Evolutionary conservation across 495 filamentous ascomycete species (phyloP).

Genomic region (Talaromyces wortmannii): DNA sequence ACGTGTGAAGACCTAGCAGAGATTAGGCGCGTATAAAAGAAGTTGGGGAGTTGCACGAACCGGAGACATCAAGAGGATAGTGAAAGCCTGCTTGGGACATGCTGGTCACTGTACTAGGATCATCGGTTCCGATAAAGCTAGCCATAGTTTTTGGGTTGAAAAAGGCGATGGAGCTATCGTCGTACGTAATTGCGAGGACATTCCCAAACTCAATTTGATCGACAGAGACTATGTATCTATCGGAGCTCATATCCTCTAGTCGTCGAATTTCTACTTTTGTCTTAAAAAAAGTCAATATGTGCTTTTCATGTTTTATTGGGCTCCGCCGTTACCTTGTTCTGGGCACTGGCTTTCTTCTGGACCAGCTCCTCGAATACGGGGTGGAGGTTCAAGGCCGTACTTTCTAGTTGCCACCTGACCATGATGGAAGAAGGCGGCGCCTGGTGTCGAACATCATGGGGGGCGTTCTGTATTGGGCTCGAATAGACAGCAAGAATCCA

Average conservation of each 20-base stretch:
- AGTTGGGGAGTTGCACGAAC: slow-evolving; percentile 17
- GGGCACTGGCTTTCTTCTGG: slow-evolving; percentile 51
- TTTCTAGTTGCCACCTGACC: slow-evolving; percentile 70
- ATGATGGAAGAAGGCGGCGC: slow-evolving; percentile 61
- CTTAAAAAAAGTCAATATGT: slow-evolving; percentile 12
- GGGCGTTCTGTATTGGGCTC: slow-evolving; percentile 38
- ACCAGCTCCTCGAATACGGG: slow-evolving; percentile 68
- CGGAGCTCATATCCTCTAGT: slow-evolving; percentile 54
- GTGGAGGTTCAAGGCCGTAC: slow-evolving; percentile 53
- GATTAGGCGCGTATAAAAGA: slow-evolving; percentile 8
- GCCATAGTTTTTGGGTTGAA: slow-evolving; percentile 66
- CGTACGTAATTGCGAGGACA: slow-evolving; percentile 59
- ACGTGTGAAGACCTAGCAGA: slow-evolving; percentile 50
- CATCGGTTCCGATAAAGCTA: slow-evolving; percentile 53
- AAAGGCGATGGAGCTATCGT: slow-evolving; percentile 73
- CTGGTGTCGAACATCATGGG: slow-evolving; percentile 42
- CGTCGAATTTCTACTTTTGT: slow-evolving; percentile 54
- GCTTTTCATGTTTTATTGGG: not conserved
- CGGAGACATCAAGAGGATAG: slow-evolving; percentile 36
- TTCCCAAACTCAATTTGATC: slow-evolving; percentile 59
- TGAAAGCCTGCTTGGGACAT: slow-evolving; percentile 67
- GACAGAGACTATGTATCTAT: slow-evolving; percentile 63
- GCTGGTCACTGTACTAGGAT: slow-evolving; percentile 56
- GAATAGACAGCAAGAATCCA: slow-evolving; percentile 69
- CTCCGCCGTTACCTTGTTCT: slow-evolving; percentile 23